phyloP scores from a whole-genome alignment of 2,329 filamentous ascomycete species.

The Fusarium brachygibbosum region DNA sequence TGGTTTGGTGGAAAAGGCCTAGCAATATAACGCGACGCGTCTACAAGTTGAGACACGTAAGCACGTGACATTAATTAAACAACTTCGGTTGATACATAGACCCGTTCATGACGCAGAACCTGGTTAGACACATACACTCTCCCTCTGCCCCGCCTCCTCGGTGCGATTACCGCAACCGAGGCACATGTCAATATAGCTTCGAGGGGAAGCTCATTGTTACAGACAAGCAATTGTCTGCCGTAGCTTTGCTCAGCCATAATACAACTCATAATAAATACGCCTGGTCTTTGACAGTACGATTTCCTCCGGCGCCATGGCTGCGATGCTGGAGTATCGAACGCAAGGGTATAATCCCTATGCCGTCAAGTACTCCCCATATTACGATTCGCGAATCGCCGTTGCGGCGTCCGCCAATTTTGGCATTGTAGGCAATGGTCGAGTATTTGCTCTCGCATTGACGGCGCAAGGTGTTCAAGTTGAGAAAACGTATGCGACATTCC shows the following conservation, averaged over 20 bases:
- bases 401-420: slow-evolving; percentile 95
- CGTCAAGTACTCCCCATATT: slow-evolving; percentile 98
- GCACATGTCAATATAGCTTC: slow-evolving; percentile 52
- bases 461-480: slow-evolving; percentile 85
- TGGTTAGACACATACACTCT: slow-evolving; percentile 36
- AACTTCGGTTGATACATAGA: slow-evolving; percentile 36
- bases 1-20: background rate
- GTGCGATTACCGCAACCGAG: slow-evolving; percentile 54
- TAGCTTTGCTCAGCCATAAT: slow-evolving; percentile 30
- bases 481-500: slow-evolving; percentile 74
- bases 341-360: slow-evolving; percentile 95
- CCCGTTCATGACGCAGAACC: slow-evolving; percentile 25
- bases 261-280: slow-evolving; percentile 38
- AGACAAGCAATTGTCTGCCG: slow-evolving; percentile 25
- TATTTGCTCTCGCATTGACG: slow-evolving; percentile 87
- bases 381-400: slow-evolving; percentile 93
- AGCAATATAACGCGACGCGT: slow-evolving; percentile 13
- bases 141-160: slow-evolving; percentile 44
- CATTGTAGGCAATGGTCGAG: slow-evolving; percentile 92
- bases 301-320: slow-evolving; percentile 56
- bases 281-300: slow-evolving; percentile 18
- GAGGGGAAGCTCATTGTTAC: slow-evolving; percentile 11
- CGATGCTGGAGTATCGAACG: slow-evolving; percentile 95
- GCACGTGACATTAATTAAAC: slow-evolving; percentile 44
- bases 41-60: slow-evolving; percentile 36